Evolutionary conservation across 2,329 filamentous ascomycete species (phyloP), one percentile per base, ranked within the genome.

Genomic region (Aspergillus sp.): DNA sequence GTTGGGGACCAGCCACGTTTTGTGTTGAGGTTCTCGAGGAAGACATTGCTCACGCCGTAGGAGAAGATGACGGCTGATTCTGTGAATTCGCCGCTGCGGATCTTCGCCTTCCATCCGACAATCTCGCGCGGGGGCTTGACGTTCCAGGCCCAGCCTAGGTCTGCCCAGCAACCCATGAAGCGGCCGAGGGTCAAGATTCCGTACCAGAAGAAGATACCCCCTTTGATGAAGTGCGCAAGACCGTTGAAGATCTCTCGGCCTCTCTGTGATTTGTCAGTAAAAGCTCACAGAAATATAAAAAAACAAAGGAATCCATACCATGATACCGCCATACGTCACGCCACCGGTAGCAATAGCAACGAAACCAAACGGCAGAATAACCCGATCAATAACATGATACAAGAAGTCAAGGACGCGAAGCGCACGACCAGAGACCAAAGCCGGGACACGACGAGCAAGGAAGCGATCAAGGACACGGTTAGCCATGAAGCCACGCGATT

Each of bases 71-170:
- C 84, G 56, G 89, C 87, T 35, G 91, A 96, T 75, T 98, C 93
- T 49, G 89, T 85, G 66, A 96, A 96, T 76, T 98, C 93, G 23
- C 90, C 91, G 0, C 90, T 90, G 1, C 90, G 90, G 31, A 86
- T 66, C 46, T 73, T 77, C 40, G 80, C 74, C 51, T 85, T 85
- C 84, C 88, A 89, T 69, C 84, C 81, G 17, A 86, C 82, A 12
- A 85, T 70, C 9, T 79, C 79, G 58, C 75, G 73, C 5, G 78
- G 70, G 8, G 91, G 91, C 59, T 90, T 89, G 59, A 93, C 75
- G 68, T 98, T 98, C 93, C 93, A 97, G 0, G 92, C 91, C 93
- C 93, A 98, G 64, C 93, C 93, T 56, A 93, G 83, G 59, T 96
- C 90, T 57, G 90, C 87, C 72, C 96, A 98, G 72, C 90, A 90